phyloP scores from a whole-genome alignment of 2,329 filamentous ascomycete genomes.

The Cercospora zeina region DNA sequence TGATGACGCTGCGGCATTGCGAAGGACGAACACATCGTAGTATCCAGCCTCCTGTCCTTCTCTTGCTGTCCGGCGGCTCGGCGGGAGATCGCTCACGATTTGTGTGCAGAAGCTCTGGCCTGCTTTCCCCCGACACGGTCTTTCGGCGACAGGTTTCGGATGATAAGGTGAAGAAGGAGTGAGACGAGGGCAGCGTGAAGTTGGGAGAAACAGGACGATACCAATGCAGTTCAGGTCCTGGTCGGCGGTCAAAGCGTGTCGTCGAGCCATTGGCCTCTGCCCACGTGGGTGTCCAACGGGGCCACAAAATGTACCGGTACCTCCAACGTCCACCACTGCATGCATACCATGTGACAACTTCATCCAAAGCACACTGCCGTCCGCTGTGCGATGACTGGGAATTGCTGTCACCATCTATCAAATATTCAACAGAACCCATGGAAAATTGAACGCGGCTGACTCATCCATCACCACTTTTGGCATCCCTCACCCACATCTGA shows the following conservation, averaged over 20 bases:
- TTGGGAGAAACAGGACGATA: background rate
- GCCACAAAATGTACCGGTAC: background rate
- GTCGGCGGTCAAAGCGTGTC: conserved; percentile 9
- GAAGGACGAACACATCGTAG: background rate
- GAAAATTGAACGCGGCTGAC: background rate
- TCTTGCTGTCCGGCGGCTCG: conserved; percentile 75
- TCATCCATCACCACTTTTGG: conserved; percentile 7
- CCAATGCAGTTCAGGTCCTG: background rate
- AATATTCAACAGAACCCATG: no score
- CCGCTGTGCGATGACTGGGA: background rate
- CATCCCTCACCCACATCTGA: background rate
- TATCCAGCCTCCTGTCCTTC: conserved; percentile 67
- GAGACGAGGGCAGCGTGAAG: background rate
- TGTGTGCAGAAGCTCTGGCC: background rate
- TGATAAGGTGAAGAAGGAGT: background rate
- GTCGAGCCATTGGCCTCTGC: background rate
- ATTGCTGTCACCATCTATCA: background rate
- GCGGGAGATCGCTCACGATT: conserved; percentile 55
- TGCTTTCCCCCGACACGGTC: background rate
- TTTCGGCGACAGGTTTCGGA: background rate
- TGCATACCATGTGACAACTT: background rate
- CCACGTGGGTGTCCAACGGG: background rate
- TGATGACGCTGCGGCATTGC: background rate
- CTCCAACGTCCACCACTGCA: background rate
- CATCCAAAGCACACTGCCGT: background rate